Conservation (phyloP, 257 asterid species). For the Solanum pimpinellifolium region DNA sequence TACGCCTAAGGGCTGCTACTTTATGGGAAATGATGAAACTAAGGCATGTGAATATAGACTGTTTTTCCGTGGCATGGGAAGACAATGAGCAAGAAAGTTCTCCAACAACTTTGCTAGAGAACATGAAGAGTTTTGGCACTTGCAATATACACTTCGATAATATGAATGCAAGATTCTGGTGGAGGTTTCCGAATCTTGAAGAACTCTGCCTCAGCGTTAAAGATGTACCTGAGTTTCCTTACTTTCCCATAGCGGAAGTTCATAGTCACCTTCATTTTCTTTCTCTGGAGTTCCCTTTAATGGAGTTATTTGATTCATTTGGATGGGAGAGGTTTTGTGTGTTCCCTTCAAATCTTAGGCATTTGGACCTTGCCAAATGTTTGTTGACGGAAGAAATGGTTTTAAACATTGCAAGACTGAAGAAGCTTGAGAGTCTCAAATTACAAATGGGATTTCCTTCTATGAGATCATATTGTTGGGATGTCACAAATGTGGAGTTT, state of each 20-base stretch:
- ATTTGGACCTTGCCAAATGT: not conserved
- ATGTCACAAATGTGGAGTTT: not conserved
- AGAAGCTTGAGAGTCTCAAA: not conserved
- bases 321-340: not conserved
- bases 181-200: not conserved
- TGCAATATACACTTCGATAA: accelerated
- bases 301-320: not conserved
- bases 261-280: not conserved
- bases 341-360: not conserved
- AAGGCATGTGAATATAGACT: not conserved
- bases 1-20: not conserved
- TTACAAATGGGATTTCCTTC: not conserved
- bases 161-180: not conserved
- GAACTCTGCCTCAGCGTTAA: not conserved
- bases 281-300: too few species aligned
- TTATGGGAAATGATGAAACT: not conserved
- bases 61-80: not conserved
- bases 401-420: not conserved
- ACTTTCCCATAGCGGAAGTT: not conserved
- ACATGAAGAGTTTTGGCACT: not conserved
- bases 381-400: not conserved
- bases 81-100: not conserved
- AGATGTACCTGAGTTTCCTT: not conserved
- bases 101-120: not conserved
- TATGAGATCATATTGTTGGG: too few species aligned